Base-by-base conservation (phyloP, 202 grass and related monocot species). In the Panicum virgatum region DNA sequence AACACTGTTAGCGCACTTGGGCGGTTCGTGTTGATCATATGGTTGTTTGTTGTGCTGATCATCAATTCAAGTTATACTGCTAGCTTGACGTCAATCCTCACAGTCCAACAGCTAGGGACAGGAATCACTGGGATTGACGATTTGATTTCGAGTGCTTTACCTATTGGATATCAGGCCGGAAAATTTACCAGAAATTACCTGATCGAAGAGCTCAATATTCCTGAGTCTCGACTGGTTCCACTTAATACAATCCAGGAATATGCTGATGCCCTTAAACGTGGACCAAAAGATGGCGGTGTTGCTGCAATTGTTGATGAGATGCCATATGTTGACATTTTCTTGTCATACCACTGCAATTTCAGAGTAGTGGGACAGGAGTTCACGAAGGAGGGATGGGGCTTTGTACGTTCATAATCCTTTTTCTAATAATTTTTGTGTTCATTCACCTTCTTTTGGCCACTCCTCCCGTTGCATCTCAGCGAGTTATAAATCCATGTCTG, bases 21-120 rank as follows among this genome's bases (percentile, higher is more conserved):
- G 52, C 88, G 92, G 23, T 93, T 98, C 12, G 96, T 98, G 82
- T 48, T 98, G 80, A 89, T 98, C 32, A 87, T 95, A 75, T 98
- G 92, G 96, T 15, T 98, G 62, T 98, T 95, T 56, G 92, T 95
- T 39, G 92, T 98, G 42, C 86, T 98, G 75, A 98, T 98, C 82
- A 91, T 95, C 86, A 98, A 78, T 56, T 98, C 96, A 87, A 98
- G 96, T 69, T 98, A 98, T 76, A 95, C 96, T 45, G 92, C 96
- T 67, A 94, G 92, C 80, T 58, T 98, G 76, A 98, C 96, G 12
- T 95, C 96, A 51, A 93, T 95, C 80, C 90, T 98, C 66, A 98
- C 92, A 54, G 88, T 95, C 71, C 87, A 98, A 75, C 96, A 98
- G 72, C 96, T 98, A 22, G 80, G 90, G 36, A 57, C 90, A 15